phyloP scores from a whole-genome alignment of 2,329 filamentous ascomycete species.

The Grosmannia penicillata region DNA sequence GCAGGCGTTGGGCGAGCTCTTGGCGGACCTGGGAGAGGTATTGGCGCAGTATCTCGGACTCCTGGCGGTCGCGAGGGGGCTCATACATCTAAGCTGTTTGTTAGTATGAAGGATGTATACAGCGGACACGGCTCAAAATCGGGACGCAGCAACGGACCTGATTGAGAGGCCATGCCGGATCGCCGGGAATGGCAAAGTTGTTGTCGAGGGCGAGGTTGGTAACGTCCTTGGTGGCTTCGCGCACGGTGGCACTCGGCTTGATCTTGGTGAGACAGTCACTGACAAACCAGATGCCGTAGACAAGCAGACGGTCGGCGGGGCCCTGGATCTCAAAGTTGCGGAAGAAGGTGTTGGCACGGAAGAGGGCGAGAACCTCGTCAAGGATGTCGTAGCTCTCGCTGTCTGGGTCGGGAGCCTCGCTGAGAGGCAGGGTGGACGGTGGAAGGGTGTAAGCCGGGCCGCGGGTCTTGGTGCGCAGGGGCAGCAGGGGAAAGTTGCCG shows the following conservation, averaged over 20 bases:
- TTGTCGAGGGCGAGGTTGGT: slow-evolving; percentile 81
- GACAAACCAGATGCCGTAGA: slow-evolving; percentile 93
- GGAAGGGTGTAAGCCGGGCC: slow-evolving; percentile 86
- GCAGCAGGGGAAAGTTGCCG: slow-evolving; percentile 90
- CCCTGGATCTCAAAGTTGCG: slow-evolving; percentile 99
- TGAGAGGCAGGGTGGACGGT: slow-evolving; percentile 36
- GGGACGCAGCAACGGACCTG: slow-evolving; percentile 36
- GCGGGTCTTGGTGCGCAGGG: slow-evolving; percentile 84
- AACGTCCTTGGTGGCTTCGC: slow-evolving; percentile 55
- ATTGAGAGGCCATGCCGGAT: slow-evolving; percentile 85
- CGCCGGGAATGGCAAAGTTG: slow-evolving; percentile 88
- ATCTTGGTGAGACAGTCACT: slow-evolving; percentile 85
- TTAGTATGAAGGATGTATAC: not conserved
- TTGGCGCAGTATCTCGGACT: slow-evolving; percentile 75
- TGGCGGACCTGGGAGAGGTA: slow-evolving; percentile 89
- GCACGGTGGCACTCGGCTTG: slow-evolving; percentile 52
- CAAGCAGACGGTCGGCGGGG: slow-evolving; percentile 80
- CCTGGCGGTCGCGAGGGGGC: slow-evolving; percentile 69
- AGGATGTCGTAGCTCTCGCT: slow-evolving; percentile 91
- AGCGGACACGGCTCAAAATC: not conserved
- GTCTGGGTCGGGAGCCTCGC: slow-evolving; percentile 62
- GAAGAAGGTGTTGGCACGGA: slow-evolving; percentile 97
- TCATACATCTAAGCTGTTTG: slow-evolving; percentile 58
- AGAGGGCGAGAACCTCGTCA: slow-evolving; percentile 82
- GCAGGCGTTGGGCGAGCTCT: slow-evolving; percentile 69